These are phyloP conservation scores for Lachnellula subtilissima DNA, from an alignment of 2,329 filamentous ascomycete genomes.

Conservation along the genomic window DNA sequence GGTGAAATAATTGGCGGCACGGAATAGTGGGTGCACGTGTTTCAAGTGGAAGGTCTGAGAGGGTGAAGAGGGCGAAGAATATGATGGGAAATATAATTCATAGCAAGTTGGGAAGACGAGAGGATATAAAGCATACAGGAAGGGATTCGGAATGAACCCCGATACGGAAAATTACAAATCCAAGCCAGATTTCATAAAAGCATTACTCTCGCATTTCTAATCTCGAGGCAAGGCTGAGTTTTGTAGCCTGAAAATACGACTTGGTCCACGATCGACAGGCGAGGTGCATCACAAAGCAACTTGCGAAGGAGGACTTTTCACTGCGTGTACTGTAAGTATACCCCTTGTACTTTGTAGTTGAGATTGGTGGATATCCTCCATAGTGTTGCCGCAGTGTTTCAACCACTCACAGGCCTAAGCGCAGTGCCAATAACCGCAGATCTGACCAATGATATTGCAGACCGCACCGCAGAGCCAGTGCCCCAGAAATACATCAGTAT, in stretches of 20 bases:
- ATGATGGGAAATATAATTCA: too few relatives aligned
- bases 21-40: slow-evolving; percentile 1
- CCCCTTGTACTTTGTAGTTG: too few relatives aligned
- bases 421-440: slow-evolving; percentile 4
- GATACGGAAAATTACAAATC: slow-evolving; percentile 2
- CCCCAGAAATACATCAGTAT: too few relatives aligned
- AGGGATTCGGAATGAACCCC: background rate
- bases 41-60: slow-evolving; percentile 2
- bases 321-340: too few relatives aligned
- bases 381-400: too few relatives aligned
- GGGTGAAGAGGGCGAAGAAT: background rate
- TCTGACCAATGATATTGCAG: slow-evolving; percentile 3
- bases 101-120: background rate
- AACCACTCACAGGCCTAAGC: background rate
- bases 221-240: too few relatives aligned
- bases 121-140: slow-evolving; percentile 11
- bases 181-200: background rate
- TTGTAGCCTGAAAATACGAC: too few relatives aligned
- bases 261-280: too few relatives aligned
- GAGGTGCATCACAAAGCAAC: too few relatives aligned
- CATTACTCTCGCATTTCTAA: too few relatives aligned
- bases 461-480: slow-evolving; percentile 1
- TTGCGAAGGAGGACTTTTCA: too few relatives aligned
- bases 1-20: background rate
- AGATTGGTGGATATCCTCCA: too few relatives aligned